A percentile compares a stretch with the other conserved stretches of the same genome.
Evolutionary conservation across 148 eudicot genomes (phyloP).

Genomic region (Fagopyrum esculentum): DNA sequence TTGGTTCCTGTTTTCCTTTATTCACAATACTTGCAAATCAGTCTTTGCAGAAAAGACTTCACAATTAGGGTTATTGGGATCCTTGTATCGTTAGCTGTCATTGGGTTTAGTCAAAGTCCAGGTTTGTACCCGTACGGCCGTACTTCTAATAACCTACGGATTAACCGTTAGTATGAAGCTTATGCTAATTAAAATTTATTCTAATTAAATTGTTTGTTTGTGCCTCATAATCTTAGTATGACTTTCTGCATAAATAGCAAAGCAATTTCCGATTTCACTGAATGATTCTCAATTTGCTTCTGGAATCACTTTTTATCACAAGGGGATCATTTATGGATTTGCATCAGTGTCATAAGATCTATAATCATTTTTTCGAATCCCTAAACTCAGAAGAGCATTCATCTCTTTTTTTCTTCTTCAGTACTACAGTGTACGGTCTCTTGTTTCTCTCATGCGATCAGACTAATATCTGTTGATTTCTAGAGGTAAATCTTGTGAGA

Average conservation of each 20-base stretch:
- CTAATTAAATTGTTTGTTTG: background rate
- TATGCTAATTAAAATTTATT: background rate
- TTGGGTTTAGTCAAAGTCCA: background rate
- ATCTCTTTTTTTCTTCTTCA: constrained; percentile 30
- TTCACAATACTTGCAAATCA: background rate
- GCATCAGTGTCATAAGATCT: constrained; percentile 25
- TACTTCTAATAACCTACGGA: background rate
- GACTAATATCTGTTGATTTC: constrained; percentile 37
- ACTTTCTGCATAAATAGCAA: no score
- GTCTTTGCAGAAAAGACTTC: background rate
- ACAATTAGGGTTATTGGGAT: background rate
- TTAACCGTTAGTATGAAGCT: background rate
- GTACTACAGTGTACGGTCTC: constrained; percentile 46
- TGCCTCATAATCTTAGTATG: background rate
- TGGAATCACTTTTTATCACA: constrained; percentile 34
- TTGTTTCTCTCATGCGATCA: constrained; percentile 63
- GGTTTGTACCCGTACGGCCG: background rate
- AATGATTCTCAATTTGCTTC: constrained; percentile 15
- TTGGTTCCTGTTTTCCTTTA: background rate
- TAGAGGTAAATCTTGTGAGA: constrained; percentile 64
- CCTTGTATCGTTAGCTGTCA: background rate
- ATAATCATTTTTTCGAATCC: constrained; percentile 34
- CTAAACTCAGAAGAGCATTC: constrained; percentile 23
- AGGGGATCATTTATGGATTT: constrained; percentile 21
- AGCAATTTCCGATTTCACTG: constrained; percentile 21